Evolutionary conservation across 2,329 filamentous ascomycete species (phyloP), one percentile per base, ranked within the genome.

Genomic region (Calonectria multiphialidica): DNA sequence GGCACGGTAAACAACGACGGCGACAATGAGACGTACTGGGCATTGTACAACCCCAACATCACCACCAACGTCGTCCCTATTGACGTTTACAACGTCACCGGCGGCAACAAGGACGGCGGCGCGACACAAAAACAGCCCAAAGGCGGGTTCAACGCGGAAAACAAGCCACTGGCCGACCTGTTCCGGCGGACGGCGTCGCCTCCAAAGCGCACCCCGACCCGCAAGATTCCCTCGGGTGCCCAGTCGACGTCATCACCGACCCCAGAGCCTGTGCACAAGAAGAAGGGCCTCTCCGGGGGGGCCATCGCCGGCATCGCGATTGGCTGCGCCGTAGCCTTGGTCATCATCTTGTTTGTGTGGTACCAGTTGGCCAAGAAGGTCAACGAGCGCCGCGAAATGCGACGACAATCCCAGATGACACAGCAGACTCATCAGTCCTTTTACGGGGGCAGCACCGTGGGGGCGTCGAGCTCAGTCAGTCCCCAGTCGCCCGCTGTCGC

Each of bases 251-350:
- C 35, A 10, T 8, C 35, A 10, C 9, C 35, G 9, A 37, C 35
- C 35, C 35, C 35, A 12, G 5, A 30, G 10, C 18, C 49, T 0
- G 49, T 33, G 6, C 9, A 3, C 3, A 10, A 10, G 5, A 37
- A 37, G 16, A 28, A n/a, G 18, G 25, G 18, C 42, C 66, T 69
- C 50, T 80, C 81, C 4, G 78, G 75, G 0, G 85, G 85, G 12
- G 84, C 82, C 9, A 85, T 87, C 40, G 82, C 78, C 2, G 86
- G 86, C 47, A 85, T 87, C 49, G 82, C 82, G 5, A 76, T 86
- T n/a, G 85, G 82, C 10, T 78, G 80, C 23, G 79, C 69, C 0
- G 74, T 77, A 1, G 79, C 73, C 0, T 23, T 69, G n/a, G 66
- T 18, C 13, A 50, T 82, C 1, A 18, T 84, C 12, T 67, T 76